A percentile compares a stretch with the other conserved stretches of the same genome.
Conservation (phyloP, 495 filamentous ascomycete species). For the Talaromyces stipitatus region DNA sequence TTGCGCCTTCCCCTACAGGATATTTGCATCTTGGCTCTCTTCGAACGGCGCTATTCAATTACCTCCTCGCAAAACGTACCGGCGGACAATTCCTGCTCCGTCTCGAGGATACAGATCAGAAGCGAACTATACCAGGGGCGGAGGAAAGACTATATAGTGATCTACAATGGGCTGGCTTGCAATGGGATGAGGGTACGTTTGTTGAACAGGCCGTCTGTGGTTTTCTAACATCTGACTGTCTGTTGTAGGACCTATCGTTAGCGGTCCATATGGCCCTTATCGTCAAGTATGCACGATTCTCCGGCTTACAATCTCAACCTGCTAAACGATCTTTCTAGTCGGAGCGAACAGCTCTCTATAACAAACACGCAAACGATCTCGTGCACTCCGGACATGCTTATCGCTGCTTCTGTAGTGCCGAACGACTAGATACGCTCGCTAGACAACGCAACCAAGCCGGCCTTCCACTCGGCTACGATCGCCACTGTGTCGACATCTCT, state of each 20-base stretch:
- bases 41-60: slow-evolving; percentile 88
- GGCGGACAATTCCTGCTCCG: slow-evolving; percentile 89
- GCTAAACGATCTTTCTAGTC: slow-evolving; percentile 45
- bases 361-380: slow-evolving; percentile 60
- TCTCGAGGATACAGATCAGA: slow-evolving; percentile 95
- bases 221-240: background rate
- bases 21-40: slow-evolving; percentile 88
- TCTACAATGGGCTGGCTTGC: slow-evolving; percentile 78
- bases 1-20: slow-evolving; percentile 93
- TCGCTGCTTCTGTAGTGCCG: slow-evolving; percentile 81
- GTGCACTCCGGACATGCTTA: slow-evolving; percentile 69
- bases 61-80: slow-evolving; percentile 76
- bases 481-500: slow-evolving; percentile 63
- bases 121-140: slow-evolving; percentile 69
- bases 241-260: slow-evolving; percentile 62
- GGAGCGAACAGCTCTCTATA: slow-evolving; percentile 68
- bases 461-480: slow-evolving; percentile 63
- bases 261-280: slow-evolving; percentile 78
- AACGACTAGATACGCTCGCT: slow-evolving; percentile 59
- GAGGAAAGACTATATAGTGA: slow-evolving; percentile 70
- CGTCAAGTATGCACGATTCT: slow-evolving; percentile 51
- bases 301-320: background rate
- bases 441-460: slow-evolving; percentile 50
- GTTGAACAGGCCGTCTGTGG: background rate
- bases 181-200: slow-evolving; percentile 82